Evolutionary conservation across 192 early-diverging fungal species (phyloP).

Genomic region (Umbelopsis ramanniana): DNA sequence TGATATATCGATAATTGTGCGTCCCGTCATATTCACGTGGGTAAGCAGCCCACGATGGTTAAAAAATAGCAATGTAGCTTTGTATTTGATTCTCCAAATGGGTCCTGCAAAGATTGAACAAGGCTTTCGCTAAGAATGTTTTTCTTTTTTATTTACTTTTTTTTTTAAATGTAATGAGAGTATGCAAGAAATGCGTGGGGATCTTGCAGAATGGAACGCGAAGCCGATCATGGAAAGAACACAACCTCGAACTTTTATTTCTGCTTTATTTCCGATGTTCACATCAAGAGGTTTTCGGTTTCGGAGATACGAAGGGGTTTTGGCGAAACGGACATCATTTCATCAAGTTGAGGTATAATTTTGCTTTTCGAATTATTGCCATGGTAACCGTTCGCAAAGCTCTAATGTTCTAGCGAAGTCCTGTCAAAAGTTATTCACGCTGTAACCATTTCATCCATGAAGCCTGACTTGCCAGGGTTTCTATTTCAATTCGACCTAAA

Average conservation of each 20-base stretch:
- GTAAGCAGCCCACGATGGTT: neutral
- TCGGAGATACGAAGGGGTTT: neutral
- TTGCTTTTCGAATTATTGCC: too few species aligned
- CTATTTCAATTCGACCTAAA: neutral
- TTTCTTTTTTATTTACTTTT: constrained; percentile 14
- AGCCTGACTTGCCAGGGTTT: neutral
- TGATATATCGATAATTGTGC: neutral
- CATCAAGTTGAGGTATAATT: constrained; percentile 18
- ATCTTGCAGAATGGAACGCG: constrained; percentile 25
- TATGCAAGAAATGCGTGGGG: neutral
- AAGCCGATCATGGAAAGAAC: constrained; percentile 15
- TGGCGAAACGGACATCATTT: neutral
- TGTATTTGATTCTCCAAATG: neutral
- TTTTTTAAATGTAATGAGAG: neutral
- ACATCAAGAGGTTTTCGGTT: neutral
- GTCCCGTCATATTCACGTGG: constrained; percentile 19
- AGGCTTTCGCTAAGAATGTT: too few species aligned
- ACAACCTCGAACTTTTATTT: constrained; percentile 19
- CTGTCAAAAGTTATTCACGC: too few species aligned
- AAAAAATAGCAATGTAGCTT: neutral
- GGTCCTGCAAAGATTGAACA: too few species aligned
- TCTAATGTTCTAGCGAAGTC: too few species aligned
- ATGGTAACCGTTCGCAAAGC: too few species aligned
- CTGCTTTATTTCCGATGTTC: constrained; percentile 24
- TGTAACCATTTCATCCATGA: neutral